A percentile compares a stretch with the other conserved stretches of the same genome.
phyloP scores from a whole-genome alignment of 2,329 filamentous ascomycete species.

The Huntiella savannae region DNA sequence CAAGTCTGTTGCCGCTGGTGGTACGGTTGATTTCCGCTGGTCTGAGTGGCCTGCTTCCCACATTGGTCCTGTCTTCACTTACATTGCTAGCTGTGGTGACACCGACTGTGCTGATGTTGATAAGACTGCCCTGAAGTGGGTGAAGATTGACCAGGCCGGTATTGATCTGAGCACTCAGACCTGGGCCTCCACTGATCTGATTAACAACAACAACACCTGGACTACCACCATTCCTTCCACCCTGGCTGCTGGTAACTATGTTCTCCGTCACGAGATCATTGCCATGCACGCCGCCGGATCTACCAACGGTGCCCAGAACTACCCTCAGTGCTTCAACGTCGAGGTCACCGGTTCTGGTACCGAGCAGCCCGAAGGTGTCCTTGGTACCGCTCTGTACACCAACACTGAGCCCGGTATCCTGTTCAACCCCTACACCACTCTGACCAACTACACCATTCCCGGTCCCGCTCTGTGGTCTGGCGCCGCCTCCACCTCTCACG shows the following conservation, averaged over 20 bases:
- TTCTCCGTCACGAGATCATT: conserved; percentile 33
- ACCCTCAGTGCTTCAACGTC: conserved; percentile 32
- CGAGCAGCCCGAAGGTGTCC: conserved; percentile 17
- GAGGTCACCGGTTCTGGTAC: conserved; percentile 23
- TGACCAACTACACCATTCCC: conserved; percentile 15
- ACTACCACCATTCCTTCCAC: conserved; percentile 18
- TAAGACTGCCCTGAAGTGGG: conserved; percentile 34
- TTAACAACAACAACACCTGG: conserved; percentile 20
- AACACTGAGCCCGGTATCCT: conserved; percentile 17
- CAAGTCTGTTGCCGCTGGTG: conserved; percentile 22
- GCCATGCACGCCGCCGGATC: conserved; percentile 26
- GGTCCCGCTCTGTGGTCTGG: conserved; percentile 15
- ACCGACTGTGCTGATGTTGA: conserved; percentile 36
- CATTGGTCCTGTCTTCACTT: conserved; percentile 39
- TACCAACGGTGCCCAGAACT: conserved; percentile 30
- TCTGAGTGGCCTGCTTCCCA: conserved; percentile 24
- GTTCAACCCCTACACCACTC: conserved; percentile 18
- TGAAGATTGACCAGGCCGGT: conserved; percentile 43
- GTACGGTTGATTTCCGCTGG: conserved; percentile 24
- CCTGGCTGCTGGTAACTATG: conserved; percentile 24
- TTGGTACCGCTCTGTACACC: conserved; percentile 17
- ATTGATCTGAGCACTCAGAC: conserved; percentile 23
- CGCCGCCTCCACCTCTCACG: conserved; percentile 4
- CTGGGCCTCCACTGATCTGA: conserved; percentile 24
- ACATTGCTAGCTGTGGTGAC: conserved; percentile 36